A percentile compares a stretch with the other conserved stretches of the same genome.
These are phyloP conservation scores for Didymella sp. DNA, from an alignment of 2,329 filamentous ascomycete genomes.

Conservation along the genomic window DNA sequence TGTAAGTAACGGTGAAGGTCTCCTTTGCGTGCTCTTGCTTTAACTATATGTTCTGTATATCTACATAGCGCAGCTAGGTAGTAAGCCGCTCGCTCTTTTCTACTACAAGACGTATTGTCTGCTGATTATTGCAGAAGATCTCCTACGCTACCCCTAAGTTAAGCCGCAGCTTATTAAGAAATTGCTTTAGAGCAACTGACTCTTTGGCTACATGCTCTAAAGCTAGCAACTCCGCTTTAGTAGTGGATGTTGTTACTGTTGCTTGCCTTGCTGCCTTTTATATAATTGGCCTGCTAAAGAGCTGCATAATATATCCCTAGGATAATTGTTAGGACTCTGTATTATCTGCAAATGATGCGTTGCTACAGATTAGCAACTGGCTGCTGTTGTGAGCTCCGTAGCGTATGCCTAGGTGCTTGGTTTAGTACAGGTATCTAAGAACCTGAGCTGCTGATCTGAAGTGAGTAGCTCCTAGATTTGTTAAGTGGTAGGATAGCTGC, in stretches of 20 bases:
- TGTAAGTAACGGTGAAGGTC: too few species aligned
- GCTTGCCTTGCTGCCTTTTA: background rate
- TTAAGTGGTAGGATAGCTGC: background rate
- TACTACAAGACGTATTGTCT: background rate
- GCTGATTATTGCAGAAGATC: background rate
- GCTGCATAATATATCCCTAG: background rate
- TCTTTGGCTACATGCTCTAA: background rate
- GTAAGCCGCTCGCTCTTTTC: background rate
- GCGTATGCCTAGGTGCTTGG: too few species aligned
- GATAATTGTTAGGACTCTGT: background rate
- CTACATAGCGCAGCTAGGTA: background rate
- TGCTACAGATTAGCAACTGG: too few species aligned
- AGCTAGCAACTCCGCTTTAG: background rate
- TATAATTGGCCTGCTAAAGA: background rate
- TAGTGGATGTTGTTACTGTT: background rate
- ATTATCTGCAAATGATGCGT: background rate
- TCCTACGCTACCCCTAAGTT: background rate
- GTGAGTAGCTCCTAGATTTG: background rate
- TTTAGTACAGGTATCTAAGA: background rate
- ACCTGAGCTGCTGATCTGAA: background rate
- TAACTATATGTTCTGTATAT: background rate
- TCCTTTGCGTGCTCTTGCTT: background rate
- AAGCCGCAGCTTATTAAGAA: background rate
- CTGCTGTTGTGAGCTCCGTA: background rate
- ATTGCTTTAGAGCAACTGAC: background rate